Evolutionary conservation across 2,329 filamentous ascomycete genomes (phyloP).

Genomic region (Stachybotrys chartarum): DNA sequence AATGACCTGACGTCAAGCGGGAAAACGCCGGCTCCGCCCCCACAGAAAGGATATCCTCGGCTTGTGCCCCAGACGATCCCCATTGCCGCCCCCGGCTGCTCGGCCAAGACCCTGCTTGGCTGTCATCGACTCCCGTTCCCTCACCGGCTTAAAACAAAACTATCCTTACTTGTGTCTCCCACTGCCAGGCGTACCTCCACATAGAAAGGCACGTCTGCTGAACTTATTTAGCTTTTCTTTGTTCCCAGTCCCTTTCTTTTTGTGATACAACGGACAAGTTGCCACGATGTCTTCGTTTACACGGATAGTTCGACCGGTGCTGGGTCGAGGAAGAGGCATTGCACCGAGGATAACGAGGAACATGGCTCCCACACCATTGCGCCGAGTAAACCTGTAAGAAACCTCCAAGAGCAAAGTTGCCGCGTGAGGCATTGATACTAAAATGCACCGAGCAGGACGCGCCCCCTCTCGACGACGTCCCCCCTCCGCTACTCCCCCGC

Average conservation of each 20-base stretch:
- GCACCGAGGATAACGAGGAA: slow-evolving; percentile 19
- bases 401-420: background rate
- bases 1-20: slow-evolving; percentile 16
- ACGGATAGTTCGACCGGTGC: slow-evolving; percentile 42
- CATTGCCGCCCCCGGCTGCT: background rate
- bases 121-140: too few species aligned
- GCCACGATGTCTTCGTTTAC: slow-evolving; percentile 35
- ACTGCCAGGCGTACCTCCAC: background rate
- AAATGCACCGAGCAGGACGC: slow-evolving; percentile 23
- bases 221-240: background rate
- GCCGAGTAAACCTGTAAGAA: slow-evolving; percentile 18
- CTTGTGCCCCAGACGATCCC: slow-evolving; percentile 7
- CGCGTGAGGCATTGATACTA: slow-evolving; percentile 2
- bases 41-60: slow-evolving; percentile 18
- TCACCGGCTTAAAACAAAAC: background rate
- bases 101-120: too few species aligned
- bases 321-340: slow-evolving; percentile 36
- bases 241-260: background rate
- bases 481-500: slow-evolving; percentile 33
- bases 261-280: background rate
- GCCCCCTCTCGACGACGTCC: slow-evolving; percentile 54
- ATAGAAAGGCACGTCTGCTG: background rate
- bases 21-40: slow-evolving; percentile 13
- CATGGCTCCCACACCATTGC: slow-evolving; percentile 12
- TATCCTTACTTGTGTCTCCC: background rate